Evolutionary conservation across 495 filamentous ascomycete species (phyloP).

Genomic region (Aspergillus bertholletiae): DNA sequence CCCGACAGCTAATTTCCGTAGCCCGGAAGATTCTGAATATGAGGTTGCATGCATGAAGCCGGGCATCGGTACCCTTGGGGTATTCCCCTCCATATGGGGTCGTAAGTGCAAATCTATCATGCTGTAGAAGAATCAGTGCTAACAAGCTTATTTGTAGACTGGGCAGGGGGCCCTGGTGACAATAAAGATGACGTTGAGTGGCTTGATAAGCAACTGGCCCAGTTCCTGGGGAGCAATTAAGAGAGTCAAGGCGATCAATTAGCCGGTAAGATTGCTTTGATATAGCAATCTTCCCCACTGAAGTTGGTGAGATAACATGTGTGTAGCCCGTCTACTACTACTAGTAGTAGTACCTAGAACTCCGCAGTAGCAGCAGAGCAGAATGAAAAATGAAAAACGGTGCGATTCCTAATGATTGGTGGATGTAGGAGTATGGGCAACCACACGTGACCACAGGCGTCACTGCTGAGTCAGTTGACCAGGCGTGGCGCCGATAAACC

Average conservation of each 20-base stretch:
- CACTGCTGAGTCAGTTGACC: not conserved
- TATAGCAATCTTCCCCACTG: no score
- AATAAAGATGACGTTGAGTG: constrained; percentile 63
- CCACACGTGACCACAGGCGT: no score
- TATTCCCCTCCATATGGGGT: constrained; percentile 66
- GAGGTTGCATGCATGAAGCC: constrained; percentile 62
- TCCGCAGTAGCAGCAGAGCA: no score
- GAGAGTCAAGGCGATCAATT: not conserved
- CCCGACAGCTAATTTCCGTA: constrained; percentile 20
- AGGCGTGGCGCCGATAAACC: not conserved
- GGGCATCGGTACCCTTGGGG: constrained; percentile 53
- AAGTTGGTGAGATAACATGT: no score
- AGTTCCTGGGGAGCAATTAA: constrained; percentile 30
- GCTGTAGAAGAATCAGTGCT: not conserved
- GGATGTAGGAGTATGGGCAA: not conserved
- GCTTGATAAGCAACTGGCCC: constrained; percentile 56
- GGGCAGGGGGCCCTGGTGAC: constrained; percentile 62
- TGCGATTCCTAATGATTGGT: not conserved
- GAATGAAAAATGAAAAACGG: no score
- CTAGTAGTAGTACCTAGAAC: no score
- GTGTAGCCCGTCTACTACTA: no score
- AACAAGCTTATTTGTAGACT: constrained; percentile 24
- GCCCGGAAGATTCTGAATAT: constrained; percentile 65
- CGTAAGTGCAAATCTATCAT: constrained; percentile 44
- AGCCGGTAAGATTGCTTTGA: not conserved